These are phyloP conservation scores for Arthroderma uncinatum DNA, from an alignment of 2,329 filamentous ascomycete genomes.

Conservation along the genomic window DNA sequence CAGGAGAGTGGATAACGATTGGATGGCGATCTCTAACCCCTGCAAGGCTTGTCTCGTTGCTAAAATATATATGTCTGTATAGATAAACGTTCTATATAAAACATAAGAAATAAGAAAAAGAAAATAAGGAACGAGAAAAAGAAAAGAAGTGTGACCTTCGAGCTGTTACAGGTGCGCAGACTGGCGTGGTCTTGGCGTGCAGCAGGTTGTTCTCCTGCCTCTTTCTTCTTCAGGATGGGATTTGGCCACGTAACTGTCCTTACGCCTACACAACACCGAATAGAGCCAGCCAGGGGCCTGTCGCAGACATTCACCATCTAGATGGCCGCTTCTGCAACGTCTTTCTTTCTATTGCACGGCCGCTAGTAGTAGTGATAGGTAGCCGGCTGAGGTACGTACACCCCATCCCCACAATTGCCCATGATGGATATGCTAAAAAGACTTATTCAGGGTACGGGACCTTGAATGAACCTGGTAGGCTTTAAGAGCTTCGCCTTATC, in stretches of 20 bases:
- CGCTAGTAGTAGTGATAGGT: no score
- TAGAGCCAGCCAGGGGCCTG: background rate
- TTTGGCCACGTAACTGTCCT: background rate
- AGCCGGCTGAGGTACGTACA: background rate
- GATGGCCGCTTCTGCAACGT: background rate
- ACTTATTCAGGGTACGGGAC: background rate
- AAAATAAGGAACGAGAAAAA: no score
- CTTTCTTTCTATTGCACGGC: background rate
- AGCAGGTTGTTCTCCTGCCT: background rate
- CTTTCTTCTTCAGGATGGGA: background rate
- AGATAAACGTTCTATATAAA: no score
- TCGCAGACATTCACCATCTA: background rate
- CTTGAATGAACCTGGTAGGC: background rate
- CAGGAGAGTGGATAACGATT: background rate
- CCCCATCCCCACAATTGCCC: background rate
- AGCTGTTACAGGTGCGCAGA: background rate
- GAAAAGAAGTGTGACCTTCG: background rate
- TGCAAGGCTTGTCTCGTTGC: background rate
- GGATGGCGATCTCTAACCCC: no score
- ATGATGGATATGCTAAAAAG: background rate
- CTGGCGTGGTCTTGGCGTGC: background rate
- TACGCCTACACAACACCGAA: background rate
- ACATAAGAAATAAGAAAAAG: background rate
- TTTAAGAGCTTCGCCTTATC: background rate
- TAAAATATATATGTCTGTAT: no score